Percentiles rank a stretch among this genome's conserved stretches.
These are phyloP conservation scores for Penicillium sp. DNA, from an alignment of 2,329 filamentous ascomycete genomes.

Conservation along the genomic window DNA sequence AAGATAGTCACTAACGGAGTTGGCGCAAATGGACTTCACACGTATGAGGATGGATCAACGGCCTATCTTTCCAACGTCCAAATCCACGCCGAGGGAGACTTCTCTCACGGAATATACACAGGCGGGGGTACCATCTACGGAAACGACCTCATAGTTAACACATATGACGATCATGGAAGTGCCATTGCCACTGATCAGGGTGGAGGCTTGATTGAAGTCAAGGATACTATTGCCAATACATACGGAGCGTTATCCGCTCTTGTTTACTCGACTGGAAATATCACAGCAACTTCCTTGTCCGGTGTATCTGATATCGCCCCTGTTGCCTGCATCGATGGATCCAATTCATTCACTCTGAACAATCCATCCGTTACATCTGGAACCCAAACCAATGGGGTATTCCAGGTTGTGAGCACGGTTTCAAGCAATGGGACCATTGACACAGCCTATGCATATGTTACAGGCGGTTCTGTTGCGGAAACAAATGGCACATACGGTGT, in stretches of 20 bases:
- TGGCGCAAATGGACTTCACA: conserved; percentile 1
- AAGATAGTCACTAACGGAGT: not conserved
- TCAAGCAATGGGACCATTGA: not conserved
- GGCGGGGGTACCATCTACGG: conserved; percentile 3
- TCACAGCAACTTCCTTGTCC: not conserved
- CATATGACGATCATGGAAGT: conserved; percentile 2
- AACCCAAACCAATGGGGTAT: conserved; percentile 3
- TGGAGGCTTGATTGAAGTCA: conserved; percentile 4
- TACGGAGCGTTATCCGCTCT: conserved; percentile 4
- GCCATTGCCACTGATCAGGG: conserved; percentile 6
- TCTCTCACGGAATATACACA: conserved; percentile 5
- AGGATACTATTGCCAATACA: not conserved
- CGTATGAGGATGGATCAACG: conserved; percentile 2
- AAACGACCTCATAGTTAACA: not conserved
- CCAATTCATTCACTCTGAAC: conserved; percentile 4
- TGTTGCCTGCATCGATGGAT: conserved; percentile 6
- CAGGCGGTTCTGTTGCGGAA: conserved; percentile 4
- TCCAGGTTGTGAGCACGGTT: conserved; percentile 5
- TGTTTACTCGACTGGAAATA: conserved; percentile 7
- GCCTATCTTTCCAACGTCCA: not conserved
- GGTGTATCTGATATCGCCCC: conserved; percentile 2
- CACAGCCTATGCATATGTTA: conserved; percentile 6
- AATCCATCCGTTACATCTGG: conserved; percentile 2
- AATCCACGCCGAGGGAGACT: conserved; percentile 1
- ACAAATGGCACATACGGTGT: conserved; percentile 3